Base-by-base conservation (phyloP, 805 yeast species). In the Zygosaccharomyces bisporus region DNA sequence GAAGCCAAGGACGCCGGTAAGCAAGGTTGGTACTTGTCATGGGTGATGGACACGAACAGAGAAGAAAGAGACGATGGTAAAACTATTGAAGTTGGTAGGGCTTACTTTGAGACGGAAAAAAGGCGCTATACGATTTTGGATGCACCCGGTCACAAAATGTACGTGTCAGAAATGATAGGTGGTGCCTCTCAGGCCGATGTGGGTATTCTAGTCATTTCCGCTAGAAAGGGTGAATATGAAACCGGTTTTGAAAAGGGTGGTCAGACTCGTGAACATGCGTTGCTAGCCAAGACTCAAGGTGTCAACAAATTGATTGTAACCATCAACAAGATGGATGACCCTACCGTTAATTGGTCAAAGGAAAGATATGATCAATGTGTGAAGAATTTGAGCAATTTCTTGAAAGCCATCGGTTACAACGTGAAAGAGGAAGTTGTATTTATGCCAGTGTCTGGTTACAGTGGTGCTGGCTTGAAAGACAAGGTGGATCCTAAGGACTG, bases 141-240 rank as follows among this genome's bases (percentile, higher is more conserved):
- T 69, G 99, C 99, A 6, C 99, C 99, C 54, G 99, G 99, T 41
- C 99, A 93, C 76, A 93, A 93, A 74, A 85, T 93, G 88, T 93
- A 93, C 66, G 97, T 93, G 52, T 88, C 97, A 44, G 95, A 89
- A 69, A 93, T 93, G 99, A 93, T 93, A 75, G 98, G 98, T 60
- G 99, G 99, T 69, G 99, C 99, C 14, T 90, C 98, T 36, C 99
- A 93, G 74, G 99, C 99, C 27, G 99, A 93, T 72, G 93, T 91
- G 46, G 99, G 99, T 72, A 80, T 93, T 54, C 77, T 93, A 61
- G 99, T 93, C 39, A 93, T 93, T 57, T 86, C 96, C 52, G 98
- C 98, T 37, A 86, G 99, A 77, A 89, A 90, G 71, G 99, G 99
- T 72, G 99, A 93, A 69, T 93, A 93, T 70, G 99, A 93, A 74